phyloP scores from a whole-genome alignment of 78 protist species.

The Dictyostelium firmibasis region DNA sequence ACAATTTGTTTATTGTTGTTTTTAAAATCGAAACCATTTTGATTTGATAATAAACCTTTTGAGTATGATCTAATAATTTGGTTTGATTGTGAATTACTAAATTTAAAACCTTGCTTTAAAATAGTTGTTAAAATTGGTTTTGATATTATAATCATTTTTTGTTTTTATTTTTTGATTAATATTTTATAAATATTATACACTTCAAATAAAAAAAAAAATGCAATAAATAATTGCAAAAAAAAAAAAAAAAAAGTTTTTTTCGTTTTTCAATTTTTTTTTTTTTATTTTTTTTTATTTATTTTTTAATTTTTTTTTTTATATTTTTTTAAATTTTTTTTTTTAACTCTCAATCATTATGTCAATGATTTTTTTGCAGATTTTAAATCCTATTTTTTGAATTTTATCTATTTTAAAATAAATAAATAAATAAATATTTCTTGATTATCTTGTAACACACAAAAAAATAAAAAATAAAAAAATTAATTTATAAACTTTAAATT shows the following conservation, averaged over 20 bases:
- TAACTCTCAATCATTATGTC: neutral
- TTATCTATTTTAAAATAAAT: no score
- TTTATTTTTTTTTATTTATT: neutral
- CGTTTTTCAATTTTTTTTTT: neutral
- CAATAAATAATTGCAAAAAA: neutral
- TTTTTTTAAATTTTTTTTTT: neutral
- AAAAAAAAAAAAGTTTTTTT: neutral
- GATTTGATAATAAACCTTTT: neutral
- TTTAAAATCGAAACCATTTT: neutral
- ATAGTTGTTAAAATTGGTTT: neutral
- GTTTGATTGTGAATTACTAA: neutral
- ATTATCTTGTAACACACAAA: no score
- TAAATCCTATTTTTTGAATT: no score
- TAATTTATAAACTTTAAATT: no score
- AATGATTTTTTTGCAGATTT: neutral
- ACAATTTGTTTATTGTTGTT: neutral
- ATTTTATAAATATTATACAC: no score
- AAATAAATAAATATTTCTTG: no score
- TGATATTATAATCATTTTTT: neutral
- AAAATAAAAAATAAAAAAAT: neutral
- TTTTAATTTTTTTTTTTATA: neutral
- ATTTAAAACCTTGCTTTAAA: neutral
- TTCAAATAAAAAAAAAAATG: neutral
- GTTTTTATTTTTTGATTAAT: no score
- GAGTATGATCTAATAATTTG: neutral